A percentile compares a stretch with the other conserved stretches of the same genome.
Evolutionary conservation across 371 early-diverging fungal genomes (phyloP).

Genomic region (Rozella allomycis): DNA sequence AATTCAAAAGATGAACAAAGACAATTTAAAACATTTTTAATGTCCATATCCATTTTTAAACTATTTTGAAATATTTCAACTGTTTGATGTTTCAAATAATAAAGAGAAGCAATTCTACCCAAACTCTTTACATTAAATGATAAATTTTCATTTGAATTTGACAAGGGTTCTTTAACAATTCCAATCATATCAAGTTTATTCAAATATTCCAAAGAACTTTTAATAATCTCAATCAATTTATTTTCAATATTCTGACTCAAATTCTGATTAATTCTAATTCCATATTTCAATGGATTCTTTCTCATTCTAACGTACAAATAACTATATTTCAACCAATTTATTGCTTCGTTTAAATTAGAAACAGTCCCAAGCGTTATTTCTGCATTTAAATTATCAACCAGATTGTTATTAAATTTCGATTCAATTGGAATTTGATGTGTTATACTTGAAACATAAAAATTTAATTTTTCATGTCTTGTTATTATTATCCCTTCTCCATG

Average conservation of each 20-base stretch:
- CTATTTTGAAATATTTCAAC: slow-evolving; percentile 3
- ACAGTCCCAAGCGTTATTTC: slow-evolving; percentile 12
- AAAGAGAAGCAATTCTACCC: slow-evolving; percentile 7
- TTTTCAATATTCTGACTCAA: background rate
- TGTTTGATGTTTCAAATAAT: slow-evolving; percentile 7
- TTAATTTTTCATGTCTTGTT: slow-evolving; percentile 7
- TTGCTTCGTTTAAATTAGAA: slow-evolving; percentile 4
- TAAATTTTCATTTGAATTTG: background rate
- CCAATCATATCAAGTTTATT: too few relatives aligned
- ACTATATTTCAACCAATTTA: slow-evolving; percentile 13
- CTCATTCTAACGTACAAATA: slow-evolving; percentile 13
- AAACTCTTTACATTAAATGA: background rate
- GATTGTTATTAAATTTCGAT: slow-evolving; percentile 8
- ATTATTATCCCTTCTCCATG: slow-evolving; percentile 12
- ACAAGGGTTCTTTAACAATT: background rate
- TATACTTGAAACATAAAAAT: slow-evolving; percentile 8
- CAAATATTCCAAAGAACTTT: too few relatives aligned
- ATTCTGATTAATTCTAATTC: background rate
- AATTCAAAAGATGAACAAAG: slow-evolving; percentile 6
- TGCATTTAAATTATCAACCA: slow-evolving; percentile 11
- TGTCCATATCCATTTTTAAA: background rate
- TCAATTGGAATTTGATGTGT: slow-evolving; percentile 11
- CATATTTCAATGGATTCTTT: slow-evolving; percentile 1
- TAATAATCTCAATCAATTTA: background rate
- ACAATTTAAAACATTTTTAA: slow-evolving; percentile 1